phyloP scores from a whole-genome alignment of 495 filamentous ascomycete genomes.

The Penicillium fimorum region DNA sequence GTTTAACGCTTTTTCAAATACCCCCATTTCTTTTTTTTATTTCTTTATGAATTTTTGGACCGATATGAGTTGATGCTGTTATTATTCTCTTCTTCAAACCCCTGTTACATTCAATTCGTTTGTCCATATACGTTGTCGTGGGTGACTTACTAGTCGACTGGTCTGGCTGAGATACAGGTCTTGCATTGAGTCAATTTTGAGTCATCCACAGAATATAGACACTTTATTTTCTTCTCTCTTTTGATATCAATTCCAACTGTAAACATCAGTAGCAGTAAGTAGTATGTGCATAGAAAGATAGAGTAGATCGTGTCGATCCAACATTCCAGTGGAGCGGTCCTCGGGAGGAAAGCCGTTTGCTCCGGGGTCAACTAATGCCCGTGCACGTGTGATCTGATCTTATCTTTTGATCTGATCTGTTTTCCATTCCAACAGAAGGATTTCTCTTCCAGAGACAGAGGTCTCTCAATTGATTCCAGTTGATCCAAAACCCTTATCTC shows the following conservation, averaged over 20 bases:
- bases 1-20: constrained; percentile 36
- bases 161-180: not conserved
- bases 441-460: not conserved
- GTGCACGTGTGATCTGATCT: constrained; percentile 31
- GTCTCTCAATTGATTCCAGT: constrained; percentile 1
- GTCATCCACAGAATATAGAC: constrained; percentile 13
- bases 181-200: constrained; percentile 1
- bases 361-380: constrained; percentile 27
- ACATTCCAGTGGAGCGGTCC: constrained; percentile 20
- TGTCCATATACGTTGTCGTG: constrained; percentile 27
- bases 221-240: constrained; percentile 12
- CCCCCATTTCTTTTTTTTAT: constrained; percentile 30
- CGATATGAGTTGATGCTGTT: constrained; percentile 37
- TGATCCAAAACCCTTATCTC: not conserved
- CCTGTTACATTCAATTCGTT: constrained; percentile 21
- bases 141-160: constrained; percentile 6
- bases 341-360: constrained; percentile 15
- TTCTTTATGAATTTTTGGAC: constrained; percentile 26
- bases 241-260: not conserved
- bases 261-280: not conserved
- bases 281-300: constrained; percentile 4
- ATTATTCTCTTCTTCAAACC: constrained; percentile 14
- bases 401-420: constrained; percentile 20
- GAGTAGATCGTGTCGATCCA: constrained; percentile 24
- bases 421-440: not conserved